Evolutionary conservation across 2,329 filamentous ascomycete genomes (phyloP).

Genomic region (Aspergillus intermedius): DNA sequence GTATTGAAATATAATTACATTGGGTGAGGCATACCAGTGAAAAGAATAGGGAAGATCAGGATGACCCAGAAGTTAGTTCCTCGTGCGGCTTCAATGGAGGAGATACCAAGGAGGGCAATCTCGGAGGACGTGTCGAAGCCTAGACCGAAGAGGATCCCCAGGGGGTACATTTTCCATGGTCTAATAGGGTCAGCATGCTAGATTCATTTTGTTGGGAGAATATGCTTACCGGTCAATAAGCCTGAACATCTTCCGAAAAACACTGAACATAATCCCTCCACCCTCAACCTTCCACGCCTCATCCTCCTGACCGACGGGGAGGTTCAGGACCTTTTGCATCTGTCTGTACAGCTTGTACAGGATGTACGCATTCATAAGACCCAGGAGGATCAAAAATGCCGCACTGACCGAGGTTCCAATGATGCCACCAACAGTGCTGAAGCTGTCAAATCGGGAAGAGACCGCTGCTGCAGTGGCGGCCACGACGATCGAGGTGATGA

Average conservation of each 20-base stretch:
- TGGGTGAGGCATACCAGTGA: slow-evolving; percentile 58
- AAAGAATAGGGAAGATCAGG: slow-evolving; percentile 80
- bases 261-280: slow-evolving; percentile 63
- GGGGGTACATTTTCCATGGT: slow-evolving; percentile 89
- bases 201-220: background rate
- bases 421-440: slow-evolving; percentile 74
- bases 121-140: slow-evolving; percentile 96
- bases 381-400: slow-evolving; percentile 73
- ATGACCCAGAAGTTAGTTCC: slow-evolving; percentile 94
- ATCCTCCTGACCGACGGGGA: slow-evolving; percentile 40
- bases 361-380: slow-evolving; percentile 79
- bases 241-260: slow-evolving; percentile 71
- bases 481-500: slow-evolving; percentile 84
- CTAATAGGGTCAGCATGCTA: slow-evolving; percentile 14
- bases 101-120: slow-evolving; percentile 84
- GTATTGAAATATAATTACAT: background rate
- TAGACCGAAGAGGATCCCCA: slow-evolving; percentile 81
- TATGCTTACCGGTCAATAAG: slow-evolving; percentile 50
- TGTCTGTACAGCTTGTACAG: slow-evolving; percentile 68
- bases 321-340: slow-evolving; percentile 55
- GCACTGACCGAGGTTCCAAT: slow-evolving; percentile 85
- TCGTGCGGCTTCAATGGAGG: slow-evolving; percentile 74
- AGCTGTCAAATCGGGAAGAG: slow-evolving; percentile 70
- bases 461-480: slow-evolving; percentile 84
- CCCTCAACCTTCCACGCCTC: slow-evolving; percentile 65